A percentile compares a stretch with the other conserved stretches of the same genome.
phyloP scores from a whole-genome alignment of 768 basidiomycete species.

The Imleria badia region DNA sequence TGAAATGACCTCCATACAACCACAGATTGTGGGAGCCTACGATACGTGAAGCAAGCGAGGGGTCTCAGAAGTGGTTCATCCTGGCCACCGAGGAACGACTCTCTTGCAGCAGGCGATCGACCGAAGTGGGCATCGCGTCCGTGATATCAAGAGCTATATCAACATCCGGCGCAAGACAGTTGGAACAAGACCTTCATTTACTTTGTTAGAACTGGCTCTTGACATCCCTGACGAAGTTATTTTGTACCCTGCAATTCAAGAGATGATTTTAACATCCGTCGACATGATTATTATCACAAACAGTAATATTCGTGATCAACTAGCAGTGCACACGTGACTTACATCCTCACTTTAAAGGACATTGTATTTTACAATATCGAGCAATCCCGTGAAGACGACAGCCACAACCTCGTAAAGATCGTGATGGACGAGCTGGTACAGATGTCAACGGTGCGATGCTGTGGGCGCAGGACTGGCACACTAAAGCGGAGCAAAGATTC shows the following conservation, averaged over 20 bases:
- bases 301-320: not conserved
- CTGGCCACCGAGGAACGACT: not conserved
- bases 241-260: conserved; percentile 36
- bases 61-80: conserved; percentile 4
- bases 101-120: conserved; percentile 7
- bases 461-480: conserved; percentile 13
- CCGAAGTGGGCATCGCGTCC: conserved; percentile 21
- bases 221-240: conserved; percentile 41
- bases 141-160: conserved; percentile 41
- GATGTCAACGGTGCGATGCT: conserved; percentile 18
- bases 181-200: not conserved
- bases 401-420: conserved; percentile 46
- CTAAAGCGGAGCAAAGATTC: conserved; percentile 1
- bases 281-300: conserved; percentile 41
- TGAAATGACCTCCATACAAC: not conserved
- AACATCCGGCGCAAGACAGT: conserved; percentile 39
- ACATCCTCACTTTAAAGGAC: no score
- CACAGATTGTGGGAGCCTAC: conserved; percentile 17
- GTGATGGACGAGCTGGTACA: conserved; percentile 43
- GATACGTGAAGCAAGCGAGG: not conserved
- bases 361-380: conserved; percentile 33
- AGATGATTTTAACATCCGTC: conserved; percentile 26
- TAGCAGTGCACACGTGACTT: no score
- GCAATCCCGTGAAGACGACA: conserved; percentile 28
- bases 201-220: conserved; percentile 28